Evolutionary conservation across 2,329 filamentous ascomycete species (phyloP), one percentile per base, ranked within the genome.

Genomic region (Venturia nashicola): DNA sequence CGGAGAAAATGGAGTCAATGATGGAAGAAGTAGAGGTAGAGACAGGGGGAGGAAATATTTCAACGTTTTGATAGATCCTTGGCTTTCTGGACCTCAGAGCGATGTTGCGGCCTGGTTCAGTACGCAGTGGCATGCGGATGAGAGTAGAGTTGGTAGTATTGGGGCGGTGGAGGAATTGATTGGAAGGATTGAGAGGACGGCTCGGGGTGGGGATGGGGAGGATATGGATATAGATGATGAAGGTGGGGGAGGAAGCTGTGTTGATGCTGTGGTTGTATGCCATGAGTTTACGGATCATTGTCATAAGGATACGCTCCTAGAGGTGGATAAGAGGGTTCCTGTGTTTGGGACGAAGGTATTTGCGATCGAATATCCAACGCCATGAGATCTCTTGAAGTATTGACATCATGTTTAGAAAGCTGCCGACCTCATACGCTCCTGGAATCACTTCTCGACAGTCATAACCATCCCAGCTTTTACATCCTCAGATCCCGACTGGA

Each of bases 251-350:
- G 64, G 70, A 68, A 59, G 74, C 14, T 76, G 77, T 55, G 80
- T 88, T 39, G 85, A 88, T 70, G 80, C 75, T 2, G 83, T 88
- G 2, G 77, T 78, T 36, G 77, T 88, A 40, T 83, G 79, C 18
- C 85, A 88, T 69, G 85, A 88, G 70, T 88, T 88, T 68, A 87
- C 85, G 0, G 85, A 88, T 69, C 86, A 87, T 70, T 87, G 84
- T 71, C 85, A 88, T 69, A 77, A 81, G 65, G 77, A 81, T 2
- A 88, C 86, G 16, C 74, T 88, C 34, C 71, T 80, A 54, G 79
- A 86, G 68, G 72, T 88, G 3, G 75, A 82, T 6, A 67, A 68
- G 1, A 71, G 76, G 54, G 81, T 85, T 4, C 83, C 85, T 0
- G 76, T 88, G 0, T 81, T 87, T 65, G 85, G 85, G 14, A 80